Evolutionary conservation across 2,329 filamentous ascomycete species (phyloP).

Genomic region (Sodiomyces alkalinus): DNA sequence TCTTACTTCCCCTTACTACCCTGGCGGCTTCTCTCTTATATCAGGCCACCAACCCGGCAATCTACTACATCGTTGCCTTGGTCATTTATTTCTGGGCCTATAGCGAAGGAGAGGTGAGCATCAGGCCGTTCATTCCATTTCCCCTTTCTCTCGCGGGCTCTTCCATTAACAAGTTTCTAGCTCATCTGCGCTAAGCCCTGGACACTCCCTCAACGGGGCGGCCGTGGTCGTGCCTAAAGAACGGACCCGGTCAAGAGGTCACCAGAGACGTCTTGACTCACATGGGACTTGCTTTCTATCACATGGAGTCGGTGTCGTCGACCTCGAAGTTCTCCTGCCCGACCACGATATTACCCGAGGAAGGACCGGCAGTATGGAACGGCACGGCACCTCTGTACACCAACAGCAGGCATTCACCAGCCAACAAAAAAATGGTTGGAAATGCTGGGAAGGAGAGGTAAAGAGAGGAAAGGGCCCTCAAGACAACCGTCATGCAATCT

Average conservation of each 20-base stretch:
- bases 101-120: slow-evolving; percentile 81
- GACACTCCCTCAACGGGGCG: slow-evolving; percentile 45
- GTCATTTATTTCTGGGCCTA: slow-evolving; percentile 92
- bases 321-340: neutral
- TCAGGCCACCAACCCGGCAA: slow-evolving; percentile 77
- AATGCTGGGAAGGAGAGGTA: neutral
- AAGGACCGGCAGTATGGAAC: neutral
- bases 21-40: slow-evolving; percentile 69
- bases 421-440: slow-evolving; percentile 1
- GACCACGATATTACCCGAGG: neutral
- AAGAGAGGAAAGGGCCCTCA: slow-evolving; percentile 1
- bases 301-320: neutral
- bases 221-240: slow-evolving; percentile 5
- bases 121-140: too few species aligned
- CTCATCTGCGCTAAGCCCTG: slow-evolving; percentile 38
- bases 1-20: slow-evolving; percentile 65
- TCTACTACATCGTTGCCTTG: slow-evolving; percentile 84
- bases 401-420: too few species aligned
- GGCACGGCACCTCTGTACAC: slow-evolving; percentile 1
- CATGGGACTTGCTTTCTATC: neutral
- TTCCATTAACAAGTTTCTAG: neutral
- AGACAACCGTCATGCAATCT: slow-evolving; percentile 2
- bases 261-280: too few species aligned
- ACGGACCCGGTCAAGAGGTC: neutral
- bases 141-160: neutral